Conservation (phyloP, 805 yeast species). For the Hemisphaericaspora nanyangensis region DNA sequence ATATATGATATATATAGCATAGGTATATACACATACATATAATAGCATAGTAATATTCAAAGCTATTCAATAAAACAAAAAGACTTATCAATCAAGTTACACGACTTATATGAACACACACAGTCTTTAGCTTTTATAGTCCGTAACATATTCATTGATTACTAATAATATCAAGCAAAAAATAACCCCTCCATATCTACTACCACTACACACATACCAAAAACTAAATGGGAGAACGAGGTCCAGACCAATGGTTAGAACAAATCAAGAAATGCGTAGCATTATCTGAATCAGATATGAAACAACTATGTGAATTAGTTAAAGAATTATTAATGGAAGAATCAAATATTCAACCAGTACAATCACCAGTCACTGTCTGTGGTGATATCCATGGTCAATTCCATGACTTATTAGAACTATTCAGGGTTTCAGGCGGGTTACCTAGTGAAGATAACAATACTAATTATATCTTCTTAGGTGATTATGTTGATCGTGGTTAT, state of each 20-base stretch:
- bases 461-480: slow-evolving; percentile 82
- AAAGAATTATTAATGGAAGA: slow-evolving; percentile 95
- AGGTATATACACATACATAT: too few species aligned
- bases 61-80: not conserved
- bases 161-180: too few species aligned
- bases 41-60: not conserved
- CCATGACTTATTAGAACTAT: slow-evolving; percentile 87
- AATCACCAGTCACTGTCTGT: slow-evolving; percentile 90
- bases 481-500: slow-evolving; percentile 97
- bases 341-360: slow-evolving; percentile 90
- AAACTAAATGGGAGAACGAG: slow-evolving; percentile 56
- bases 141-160: too few species aligned
- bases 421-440: slow-evolving; percentile 88
- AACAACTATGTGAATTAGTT: slow-evolving; percentile 90
- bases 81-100: not conserved
- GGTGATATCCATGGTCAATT: slow-evolving; percentile 99
- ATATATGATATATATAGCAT: too few species aligned
- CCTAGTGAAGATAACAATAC: slow-evolving; percentile 69
- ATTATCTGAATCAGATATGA: slow-evolving; percentile 89
- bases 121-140: too few species aligned
- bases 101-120: too few species aligned
- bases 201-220: not conserved
- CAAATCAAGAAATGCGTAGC: slow-evolving; percentile 87
- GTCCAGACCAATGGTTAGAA: slow-evolving; percentile 96
- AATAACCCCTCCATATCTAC: too few species aligned